A percentile compares a stretch with the other conserved stretches of the same genome.
Conservation (phyloP, 352 stramenopile genomes). For the Pythium guiyangense region DNA sequence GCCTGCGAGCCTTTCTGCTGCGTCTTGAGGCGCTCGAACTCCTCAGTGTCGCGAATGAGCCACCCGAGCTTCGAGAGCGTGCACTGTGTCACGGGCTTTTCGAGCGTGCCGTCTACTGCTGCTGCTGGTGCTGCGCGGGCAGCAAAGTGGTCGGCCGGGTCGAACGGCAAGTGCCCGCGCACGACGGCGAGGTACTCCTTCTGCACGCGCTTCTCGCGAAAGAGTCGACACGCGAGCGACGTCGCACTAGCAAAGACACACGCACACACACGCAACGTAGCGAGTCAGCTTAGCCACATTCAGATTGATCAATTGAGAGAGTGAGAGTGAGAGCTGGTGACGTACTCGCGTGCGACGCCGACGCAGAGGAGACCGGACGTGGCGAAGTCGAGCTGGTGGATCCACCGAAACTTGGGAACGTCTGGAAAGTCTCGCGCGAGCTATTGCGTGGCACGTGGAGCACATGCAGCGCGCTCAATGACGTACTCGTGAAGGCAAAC, state of each 20-base stretch:
- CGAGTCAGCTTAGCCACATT: too few species aligned
- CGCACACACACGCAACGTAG: too few species aligned
- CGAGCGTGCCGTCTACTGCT: constrained; percentile 3
- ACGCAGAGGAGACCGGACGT: constrained; percentile 86
- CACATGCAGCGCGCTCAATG: neutral
- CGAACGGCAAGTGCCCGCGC: constrained; percentile 57
- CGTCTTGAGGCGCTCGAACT: constrained; percentile 45
- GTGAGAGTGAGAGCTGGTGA: neutral
- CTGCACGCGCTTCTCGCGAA: constrained; percentile 71
- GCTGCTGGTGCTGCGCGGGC: constrained; percentile 1
- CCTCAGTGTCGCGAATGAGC: constrained; percentile 69
- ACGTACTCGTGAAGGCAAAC: neutral
- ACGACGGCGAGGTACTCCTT: constrained; percentile 88
- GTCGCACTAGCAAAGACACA: constrained; percentile 49
- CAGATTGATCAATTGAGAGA: neutral
- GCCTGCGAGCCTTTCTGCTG: constrained; percentile 46
- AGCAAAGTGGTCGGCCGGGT: constrained; percentile 26
- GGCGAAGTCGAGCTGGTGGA: constrained; percentile 89
- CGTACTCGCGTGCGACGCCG: constrained; percentile 63
- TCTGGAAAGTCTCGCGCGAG: constrained; percentile 67
- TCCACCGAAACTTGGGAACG: constrained; percentile 83
- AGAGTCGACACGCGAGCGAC: constrained; percentile 57
- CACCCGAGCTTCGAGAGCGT: constrained; percentile 62
- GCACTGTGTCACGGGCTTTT: constrained; percentile 25
- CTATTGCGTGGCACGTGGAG: constrained; percentile 16